Evolutionary conservation across 345 rosid species (phyloP).

Genomic region (Clarkia xantiana): DNA sequence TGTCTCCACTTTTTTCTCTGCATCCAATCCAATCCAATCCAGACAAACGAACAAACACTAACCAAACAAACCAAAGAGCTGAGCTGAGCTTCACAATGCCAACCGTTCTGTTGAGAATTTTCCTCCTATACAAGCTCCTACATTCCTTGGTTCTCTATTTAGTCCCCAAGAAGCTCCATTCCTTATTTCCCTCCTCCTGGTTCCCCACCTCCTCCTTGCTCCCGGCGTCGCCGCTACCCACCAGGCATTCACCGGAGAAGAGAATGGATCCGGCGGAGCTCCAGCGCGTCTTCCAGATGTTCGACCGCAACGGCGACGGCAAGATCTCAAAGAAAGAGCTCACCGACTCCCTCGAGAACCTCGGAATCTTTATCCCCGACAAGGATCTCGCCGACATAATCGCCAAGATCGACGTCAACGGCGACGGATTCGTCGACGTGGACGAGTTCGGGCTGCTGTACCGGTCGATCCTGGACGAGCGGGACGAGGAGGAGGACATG

Average conservation of each 20-base stretch:
- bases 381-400: constrained; percentile 29
- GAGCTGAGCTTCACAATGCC: constrained; percentile 15
- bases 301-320: constrained; percentile 74
- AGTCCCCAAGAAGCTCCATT: constrained; percentile 40
- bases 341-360: constrained; percentile 41
- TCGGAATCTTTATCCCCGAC: constrained; percentile 58
- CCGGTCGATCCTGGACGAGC: constrained; percentile 35
- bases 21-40: too few species aligned
- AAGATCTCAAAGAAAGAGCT: constrained; percentile 53
- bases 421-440: constrained; percentile 28
- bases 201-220: constrained; percentile 3
- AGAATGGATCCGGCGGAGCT: constrained; percentile 46
- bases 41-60: background rate
- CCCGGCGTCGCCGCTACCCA: constrained; percentile 3
- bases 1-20: too few species aligned
- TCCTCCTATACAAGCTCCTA: constrained; percentile 33
- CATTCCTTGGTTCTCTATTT: constrained; percentile 27
- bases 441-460: constrained; percentile 61
- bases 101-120: constrained; percentile 25
- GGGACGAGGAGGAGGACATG: constrained; percentile 58
- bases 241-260: background rate
- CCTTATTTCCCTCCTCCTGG: constrained; percentile 29
- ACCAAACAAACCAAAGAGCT: background rate
- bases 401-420: constrained; percentile 11
- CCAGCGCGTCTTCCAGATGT: constrained; percentile 58